phyloP scores from a whole-genome alignment of 2,329 filamentous ascomycete genomes.

The Curvularia eragrostidis region DNA sequence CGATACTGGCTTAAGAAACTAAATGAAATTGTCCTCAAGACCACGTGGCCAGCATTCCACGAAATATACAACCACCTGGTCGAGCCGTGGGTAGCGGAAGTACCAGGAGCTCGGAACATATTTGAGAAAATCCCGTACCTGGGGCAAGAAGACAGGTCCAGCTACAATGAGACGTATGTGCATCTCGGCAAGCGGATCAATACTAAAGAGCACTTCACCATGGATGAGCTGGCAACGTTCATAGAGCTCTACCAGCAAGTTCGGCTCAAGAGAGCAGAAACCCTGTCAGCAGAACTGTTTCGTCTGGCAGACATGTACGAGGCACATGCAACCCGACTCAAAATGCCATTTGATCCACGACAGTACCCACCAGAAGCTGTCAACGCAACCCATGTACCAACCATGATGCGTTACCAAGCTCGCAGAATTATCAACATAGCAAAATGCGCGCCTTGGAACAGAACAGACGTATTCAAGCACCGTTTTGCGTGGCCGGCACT shows the following conservation, averaged over 20 bases:
- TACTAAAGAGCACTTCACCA: neutral
- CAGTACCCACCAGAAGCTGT: neutral
- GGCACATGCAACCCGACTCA: slow-evolving; percentile 12
- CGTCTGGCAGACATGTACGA: slow-evolving; percentile 16
- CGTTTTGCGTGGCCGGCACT: slow-evolving; percentile 17
- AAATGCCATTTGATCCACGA: slow-evolving; percentile 16
- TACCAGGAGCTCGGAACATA: neutral
- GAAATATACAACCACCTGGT: neutral
- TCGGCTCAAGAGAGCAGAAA: slow-evolving; percentile 12
- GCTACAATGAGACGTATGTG: too few relatives aligned
- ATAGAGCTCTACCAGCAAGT: slow-evolving; percentile 6
- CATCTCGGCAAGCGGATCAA: neutral
- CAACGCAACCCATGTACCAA: slow-evolving; percentile 12
- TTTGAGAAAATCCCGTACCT: neutral
- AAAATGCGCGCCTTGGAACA: neutral
- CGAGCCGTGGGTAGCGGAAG: neutral
- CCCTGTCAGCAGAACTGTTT: slow-evolving; percentile 8
- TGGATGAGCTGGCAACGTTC: slow-evolving; percentile 4
- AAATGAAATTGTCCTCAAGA: neutral
- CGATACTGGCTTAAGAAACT: neutral
- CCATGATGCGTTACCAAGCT: neutral
- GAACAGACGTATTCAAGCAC: neutral
- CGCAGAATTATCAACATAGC: neutral
- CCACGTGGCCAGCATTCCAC: neutral
- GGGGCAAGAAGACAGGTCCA: neutral